These are phyloP conservation scores for Candida pseudofarinosa DNA, from an alignment of 805 yeast genomes.

Conservation along the genomic window DNA sequence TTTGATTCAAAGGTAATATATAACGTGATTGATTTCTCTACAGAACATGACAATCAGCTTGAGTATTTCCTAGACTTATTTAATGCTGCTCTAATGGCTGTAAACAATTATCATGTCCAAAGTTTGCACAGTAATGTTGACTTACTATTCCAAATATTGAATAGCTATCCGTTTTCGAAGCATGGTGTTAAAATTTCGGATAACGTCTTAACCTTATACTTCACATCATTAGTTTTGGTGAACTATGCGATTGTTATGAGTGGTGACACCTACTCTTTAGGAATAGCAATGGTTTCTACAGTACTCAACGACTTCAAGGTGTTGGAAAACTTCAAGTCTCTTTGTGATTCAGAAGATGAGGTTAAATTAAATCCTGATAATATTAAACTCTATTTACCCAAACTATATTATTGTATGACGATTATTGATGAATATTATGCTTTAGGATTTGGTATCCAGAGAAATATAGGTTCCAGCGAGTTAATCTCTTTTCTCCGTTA, in stretches of 20 bases:
- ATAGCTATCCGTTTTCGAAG: constrained; percentile 32
- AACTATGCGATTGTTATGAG: constrained; percentile 56
- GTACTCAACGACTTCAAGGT: constrained; percentile 58
- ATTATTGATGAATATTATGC: constrained; percentile 33
- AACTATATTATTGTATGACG: constrained; percentile 46
- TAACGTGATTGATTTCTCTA: constrained; percentile 14
- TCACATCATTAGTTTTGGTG: constrained; percentile 30
- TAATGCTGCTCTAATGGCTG: constrained; percentile 33
- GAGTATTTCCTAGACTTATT: constrained; percentile 38
- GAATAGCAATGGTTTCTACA: constrained; percentile 48
- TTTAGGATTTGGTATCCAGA: constrained; percentile 32
- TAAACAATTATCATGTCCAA: constrained; percentile 33
- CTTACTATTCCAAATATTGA: constrained; percentile 30
- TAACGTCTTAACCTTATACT: constrained; percentile 22
- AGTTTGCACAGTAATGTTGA: constrained; percentile 29
- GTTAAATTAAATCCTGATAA: constrained; percentile 16
- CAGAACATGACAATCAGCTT: constrained; percentile 22
- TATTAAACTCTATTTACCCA: constrained; percentile 28
- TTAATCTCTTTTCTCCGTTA: constrained; percentile 7
- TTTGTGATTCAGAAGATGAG: constrained; percentile 25
- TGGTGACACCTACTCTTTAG: constrained; percentile 58
- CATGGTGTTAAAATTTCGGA: constrained; percentile 20
- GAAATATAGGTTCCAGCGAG: constrained; percentile 6
- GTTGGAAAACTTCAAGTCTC: constrained; percentile 40
- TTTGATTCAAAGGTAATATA: constrained; percentile 23